A percentile compares a stretch with the other conserved stretches of the same genome.
phyloP scores from a whole-genome alignment of 768 basidiomycete species.

The Pholiota molesta region DNA sequence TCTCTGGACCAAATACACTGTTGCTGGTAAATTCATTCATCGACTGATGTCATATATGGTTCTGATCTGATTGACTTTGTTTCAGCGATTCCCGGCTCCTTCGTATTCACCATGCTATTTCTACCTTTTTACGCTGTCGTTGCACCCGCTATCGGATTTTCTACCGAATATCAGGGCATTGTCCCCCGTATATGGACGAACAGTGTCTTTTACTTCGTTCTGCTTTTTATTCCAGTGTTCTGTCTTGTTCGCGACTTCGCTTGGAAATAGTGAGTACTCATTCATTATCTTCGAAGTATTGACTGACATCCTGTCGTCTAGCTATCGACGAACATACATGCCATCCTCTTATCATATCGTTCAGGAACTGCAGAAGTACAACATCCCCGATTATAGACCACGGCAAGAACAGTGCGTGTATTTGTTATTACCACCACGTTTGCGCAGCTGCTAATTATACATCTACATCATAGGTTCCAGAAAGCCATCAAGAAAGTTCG shows the following conservation, averaged over 20 bases:
- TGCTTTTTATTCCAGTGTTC: slow-evolving; percentile 81
- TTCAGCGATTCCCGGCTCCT: slow-evolving; percentile 94
- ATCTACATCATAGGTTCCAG: slow-evolving; percentile 71
- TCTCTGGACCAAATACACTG: slow-evolving; percentile 99
- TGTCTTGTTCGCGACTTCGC: slow-evolving; percentile 88
- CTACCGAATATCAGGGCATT: slow-evolving; percentile 86
- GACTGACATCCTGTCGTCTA: slow-evolving; percentile 32
- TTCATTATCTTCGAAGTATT: slow-evolving; percentile 10
- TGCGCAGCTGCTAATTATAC: slow-evolving; percentile 10
- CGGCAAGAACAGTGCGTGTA: slow-evolving; percentile 90
- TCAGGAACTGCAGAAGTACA: slow-evolving; percentile 99
- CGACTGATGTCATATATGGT: background rate
- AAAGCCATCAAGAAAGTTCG: slow-evolving; percentile 99
- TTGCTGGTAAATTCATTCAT: slow-evolving; percentile 61
- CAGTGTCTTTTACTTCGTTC: slow-evolving; percentile 85
- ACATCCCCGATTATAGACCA: slow-evolving; percentile 94
- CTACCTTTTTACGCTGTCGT: slow-evolving; percentile 89
- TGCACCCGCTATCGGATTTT: slow-evolving; percentile 87
- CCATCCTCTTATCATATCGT: slow-evolving; percentile 97
- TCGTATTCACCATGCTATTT: slow-evolving; percentile 94
- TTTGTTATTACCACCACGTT: slow-evolving; percentile 1
- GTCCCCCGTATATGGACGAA: slow-evolving; percentile 91
- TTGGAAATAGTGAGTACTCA: slow-evolving; percentile 90
- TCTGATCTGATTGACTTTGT: slow-evolving; percentile 13
- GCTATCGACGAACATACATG: slow-evolving; percentile 88